Evolutionary conservation across 169 alveolate species (phyloP).

Genomic region (Plasmodium reichenowi): DNA sequence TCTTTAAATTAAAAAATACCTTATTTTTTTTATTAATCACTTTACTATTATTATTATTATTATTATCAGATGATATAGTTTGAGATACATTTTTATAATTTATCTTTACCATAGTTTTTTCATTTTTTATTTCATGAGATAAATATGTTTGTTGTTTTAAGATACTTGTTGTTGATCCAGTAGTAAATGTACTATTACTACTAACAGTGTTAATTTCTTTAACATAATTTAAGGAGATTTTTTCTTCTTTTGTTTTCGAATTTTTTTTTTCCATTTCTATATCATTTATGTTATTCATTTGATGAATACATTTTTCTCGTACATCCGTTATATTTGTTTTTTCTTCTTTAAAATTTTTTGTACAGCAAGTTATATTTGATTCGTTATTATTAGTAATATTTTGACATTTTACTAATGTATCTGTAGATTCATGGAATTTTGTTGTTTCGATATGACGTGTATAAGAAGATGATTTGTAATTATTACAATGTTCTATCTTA

Average conservation of each 20-base stretch:
- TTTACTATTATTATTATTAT: conserved; percentile 30
- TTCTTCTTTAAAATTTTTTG: conserved; percentile 10
- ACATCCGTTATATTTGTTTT: not conserved
- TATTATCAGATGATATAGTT: conserved; percentile 10
- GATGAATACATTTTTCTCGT: not conserved
- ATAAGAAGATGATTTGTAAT: not conserved
- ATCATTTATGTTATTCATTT: conserved; percentile 9
- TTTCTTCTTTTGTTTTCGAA: conserved; percentile 9
- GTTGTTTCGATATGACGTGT: conserved; percentile 6
- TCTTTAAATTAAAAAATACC: conserved; percentile 46
- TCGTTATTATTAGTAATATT: not conserved
- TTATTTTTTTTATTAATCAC: conserved; percentile 40
- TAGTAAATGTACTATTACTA: not conserved
- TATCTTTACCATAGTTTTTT: conserved; percentile 7
- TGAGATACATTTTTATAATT: conserved; percentile 22
- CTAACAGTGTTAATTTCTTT: conserved; percentile 24
- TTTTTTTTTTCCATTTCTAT: not conserved
- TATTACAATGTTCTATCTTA: not conserved
- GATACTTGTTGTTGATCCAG: conserved; percentile 40
- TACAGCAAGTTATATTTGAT: not conserved
- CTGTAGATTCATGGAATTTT: not conserved
- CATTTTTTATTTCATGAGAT: conserved; percentile 31
- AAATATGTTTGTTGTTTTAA: conserved; percentile 16
- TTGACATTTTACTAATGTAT: not conserved
- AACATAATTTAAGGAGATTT: not conserved